Percentiles rank a stretch among this genome's conserved stretches.
These are phyloP conservation scores for Chenopodium quinoa DNA, from an alignment of 148 eudicot genomes.

Conservation along the genomic window DNA sequence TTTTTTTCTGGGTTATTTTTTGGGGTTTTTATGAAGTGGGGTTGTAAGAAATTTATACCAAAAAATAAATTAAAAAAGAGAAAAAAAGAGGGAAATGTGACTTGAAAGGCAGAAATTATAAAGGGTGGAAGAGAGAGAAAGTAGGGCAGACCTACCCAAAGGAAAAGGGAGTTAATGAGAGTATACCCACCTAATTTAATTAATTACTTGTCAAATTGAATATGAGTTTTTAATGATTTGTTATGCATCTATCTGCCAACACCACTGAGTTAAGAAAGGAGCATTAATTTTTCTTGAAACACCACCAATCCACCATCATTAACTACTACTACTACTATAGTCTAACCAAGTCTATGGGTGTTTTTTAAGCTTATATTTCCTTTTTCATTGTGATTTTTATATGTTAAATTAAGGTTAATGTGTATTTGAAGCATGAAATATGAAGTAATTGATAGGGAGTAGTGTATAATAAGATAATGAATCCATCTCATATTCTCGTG, in stretches of 20 bases:
- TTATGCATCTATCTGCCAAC: conserved; percentile 25
- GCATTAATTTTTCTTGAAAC: conserved; percentile 27
- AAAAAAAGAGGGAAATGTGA: conserved; percentile 23
- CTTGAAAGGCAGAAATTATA: conserved; percentile 24
- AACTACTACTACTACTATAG: too few relatives aligned
- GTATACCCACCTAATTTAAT: conserved; percentile 29
- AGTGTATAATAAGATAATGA: too few relatives aligned
- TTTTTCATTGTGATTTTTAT: too few relatives aligned
- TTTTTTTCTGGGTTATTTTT: not conserved
- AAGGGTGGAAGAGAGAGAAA: not conserved
- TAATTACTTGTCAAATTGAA: conserved; percentile 27
- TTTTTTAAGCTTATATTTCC: too few relatives aligned
- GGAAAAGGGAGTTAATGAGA: conserved; percentile 6
- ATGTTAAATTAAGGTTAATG: too few relatives aligned
- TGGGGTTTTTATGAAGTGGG: not conserved
- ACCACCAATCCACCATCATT: conserved; percentile 13
- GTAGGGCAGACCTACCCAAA: conserved; percentile 15
- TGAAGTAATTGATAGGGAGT: too few relatives aligned
- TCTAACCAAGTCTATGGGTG: too few relatives aligned
- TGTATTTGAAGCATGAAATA: too few relatives aligned
- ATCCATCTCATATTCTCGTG: too few relatives aligned
- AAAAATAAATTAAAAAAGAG: not conserved
- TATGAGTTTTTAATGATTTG: conserved; percentile 23
- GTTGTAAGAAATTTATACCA: not conserved
- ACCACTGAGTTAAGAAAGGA: conserved; percentile 7